A percentile compares a stretch with the other conserved stretches of the same genome.
Evolutionary conservation across 345 rosid species (phyloP).

Genomic region (Eucalyptus erythrocorys): DNA sequence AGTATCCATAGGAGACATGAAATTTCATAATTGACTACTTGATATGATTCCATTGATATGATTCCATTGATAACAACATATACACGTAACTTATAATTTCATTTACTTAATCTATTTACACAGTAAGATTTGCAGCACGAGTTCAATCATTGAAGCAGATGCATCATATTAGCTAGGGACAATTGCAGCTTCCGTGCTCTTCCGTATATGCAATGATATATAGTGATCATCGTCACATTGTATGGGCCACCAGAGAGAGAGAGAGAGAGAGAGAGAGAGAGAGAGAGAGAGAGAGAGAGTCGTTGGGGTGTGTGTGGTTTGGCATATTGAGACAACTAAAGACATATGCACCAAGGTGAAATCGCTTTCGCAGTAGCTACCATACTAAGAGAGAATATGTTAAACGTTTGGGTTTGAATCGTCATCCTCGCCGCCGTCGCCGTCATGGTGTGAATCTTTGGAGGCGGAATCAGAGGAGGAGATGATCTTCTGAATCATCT

Average conservation of each 20-base stretch:
- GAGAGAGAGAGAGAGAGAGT: not conserved
- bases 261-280: not conserved
- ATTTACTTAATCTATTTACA: not conserved
- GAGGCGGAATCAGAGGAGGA: conserved; percentile 20
- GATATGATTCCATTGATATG: too few species aligned
- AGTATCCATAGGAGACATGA: not conserved
- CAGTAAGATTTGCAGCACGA: not conserved
- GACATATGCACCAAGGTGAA: not conserved
- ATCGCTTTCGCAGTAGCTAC: not conserved
- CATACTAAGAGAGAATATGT: not conserved
- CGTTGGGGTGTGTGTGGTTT: not conserved
- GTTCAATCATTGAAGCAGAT: not conserved
- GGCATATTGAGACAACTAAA: not conserved
- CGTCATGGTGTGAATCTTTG: conserved; percentile 17
- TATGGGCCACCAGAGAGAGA: conserved; percentile 6
- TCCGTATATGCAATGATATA: not conserved
- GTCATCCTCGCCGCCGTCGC: not conserved
- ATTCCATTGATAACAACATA: not conserved
- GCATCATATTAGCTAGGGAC: not conserved
- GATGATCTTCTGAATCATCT: conserved; percentile 67
- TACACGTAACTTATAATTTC: not conserved
- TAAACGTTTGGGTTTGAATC: not conserved
- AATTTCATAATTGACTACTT: not conserved
- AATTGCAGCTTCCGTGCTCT: not conserved
- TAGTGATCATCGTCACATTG: not conserved